Percentiles rank a stretch among this genome's conserved stretches.
phyloP scores from a whole-genome alignment of 768 basidiomycete genomes.

The Inosperma sp. region DNA sequence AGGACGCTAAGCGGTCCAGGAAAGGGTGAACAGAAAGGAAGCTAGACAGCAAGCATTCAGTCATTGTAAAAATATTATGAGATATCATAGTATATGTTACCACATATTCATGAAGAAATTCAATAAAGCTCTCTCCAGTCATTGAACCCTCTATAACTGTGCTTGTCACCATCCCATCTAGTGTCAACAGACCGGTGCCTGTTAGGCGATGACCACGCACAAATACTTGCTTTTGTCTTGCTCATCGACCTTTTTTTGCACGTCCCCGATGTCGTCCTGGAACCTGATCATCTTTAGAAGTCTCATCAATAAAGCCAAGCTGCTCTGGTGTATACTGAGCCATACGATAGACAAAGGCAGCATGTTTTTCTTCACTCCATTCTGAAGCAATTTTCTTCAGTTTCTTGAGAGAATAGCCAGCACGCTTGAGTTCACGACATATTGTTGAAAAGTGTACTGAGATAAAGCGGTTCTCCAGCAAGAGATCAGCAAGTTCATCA shows the following conservation, averaged over 20 bases:
- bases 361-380: background rate
- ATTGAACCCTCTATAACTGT: conserved; percentile 30
- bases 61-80: background rate
- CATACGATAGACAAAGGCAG: background rate
- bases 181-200: conserved; percentile 20
- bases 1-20: conserved; percentile 26
- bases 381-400: conserved; percentile 1
- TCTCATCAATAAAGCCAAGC: conserved; percentile 2
- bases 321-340: background rate
- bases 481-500: background rate
- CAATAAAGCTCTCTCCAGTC: conserved; percentile 17
- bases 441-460: background rate
- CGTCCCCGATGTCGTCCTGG: background rate
- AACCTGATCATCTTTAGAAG: background rate
- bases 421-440: background rate
- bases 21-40: conserved; percentile 21
- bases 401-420: background rate
- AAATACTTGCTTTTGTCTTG: conserved; percentile 18
- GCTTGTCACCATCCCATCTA: conserved; percentile 28
- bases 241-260: background rate
- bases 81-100: conserved; percentile 10
- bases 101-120: conserved; percentile 24
- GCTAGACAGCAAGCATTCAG: conserved; percentile 9
- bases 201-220: conserved; percentile 24
- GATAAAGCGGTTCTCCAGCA: background rate